A percentile compares a stretch with the other conserved stretches of the same genome.
These are phyloP conservation scores for Paraleonurus japonicus DNA, from an alignment of 257 asterid species.

Conservation along the genomic window DNA sequence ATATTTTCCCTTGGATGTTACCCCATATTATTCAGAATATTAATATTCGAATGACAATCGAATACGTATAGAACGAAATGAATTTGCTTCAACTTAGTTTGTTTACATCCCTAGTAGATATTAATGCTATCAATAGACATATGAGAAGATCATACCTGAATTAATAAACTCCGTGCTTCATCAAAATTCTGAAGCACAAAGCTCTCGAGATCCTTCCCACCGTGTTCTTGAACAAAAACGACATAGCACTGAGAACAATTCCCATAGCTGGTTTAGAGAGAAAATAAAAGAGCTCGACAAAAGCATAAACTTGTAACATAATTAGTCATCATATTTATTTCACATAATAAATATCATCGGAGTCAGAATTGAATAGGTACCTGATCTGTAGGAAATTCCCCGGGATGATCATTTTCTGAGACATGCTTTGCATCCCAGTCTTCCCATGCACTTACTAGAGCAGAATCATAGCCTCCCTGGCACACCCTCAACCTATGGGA, in stretches of 20 bases:
- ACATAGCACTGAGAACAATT: conserved; percentile 60
- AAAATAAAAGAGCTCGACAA: not conserved
- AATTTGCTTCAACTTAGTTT: too few relatives aligned
- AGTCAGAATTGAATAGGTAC: conserved; percentile 36
- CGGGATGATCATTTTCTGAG: conserved; percentile 92
- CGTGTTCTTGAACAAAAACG: conserved; percentile 91
- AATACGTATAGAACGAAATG: too few relatives aligned
- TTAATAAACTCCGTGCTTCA: conserved; percentile 82
- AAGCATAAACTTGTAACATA: conserved; percentile 2
- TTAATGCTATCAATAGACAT: conserved; percentile 7
- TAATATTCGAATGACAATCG: too few relatives aligned
- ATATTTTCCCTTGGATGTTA: too few relatives aligned
- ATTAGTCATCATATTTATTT: conserved; percentile 7
- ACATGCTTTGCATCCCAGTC: conserved; percentile 75
- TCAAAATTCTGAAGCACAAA: conserved; percentile 75
- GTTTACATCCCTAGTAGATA: too few relatives aligned
- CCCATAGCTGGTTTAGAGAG: conserved; percentile 19
- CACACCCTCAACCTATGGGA: conserved; percentile 77
- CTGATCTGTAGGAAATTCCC: conserved; percentile 76
- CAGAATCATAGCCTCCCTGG: conserved; percentile 76
- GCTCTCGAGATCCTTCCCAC: conserved; percentile 91
- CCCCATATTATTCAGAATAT: too few relatives aligned
- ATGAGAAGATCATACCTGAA: conserved; percentile 55
- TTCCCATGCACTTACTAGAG: conserved; percentile 87
- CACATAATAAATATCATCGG: not conserved